phyloP scores from a whole-genome alignment of 495 filamentous ascomycete species.

The Annulohypoxylon bovei region DNA sequence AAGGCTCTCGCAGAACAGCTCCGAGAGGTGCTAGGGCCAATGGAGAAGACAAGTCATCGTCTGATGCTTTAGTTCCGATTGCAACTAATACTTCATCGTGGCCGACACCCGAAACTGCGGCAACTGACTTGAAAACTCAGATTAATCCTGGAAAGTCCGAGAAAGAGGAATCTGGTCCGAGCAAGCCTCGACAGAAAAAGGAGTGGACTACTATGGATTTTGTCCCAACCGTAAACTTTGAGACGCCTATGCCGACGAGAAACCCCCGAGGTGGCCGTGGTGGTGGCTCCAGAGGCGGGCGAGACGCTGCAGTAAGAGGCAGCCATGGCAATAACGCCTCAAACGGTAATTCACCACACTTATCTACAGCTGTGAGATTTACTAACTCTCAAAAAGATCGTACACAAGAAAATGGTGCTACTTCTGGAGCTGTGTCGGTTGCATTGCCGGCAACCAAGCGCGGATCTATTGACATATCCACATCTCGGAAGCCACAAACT shows the following conservation, averaged over 20 bases:
- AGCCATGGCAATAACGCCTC: conserved; percentile 40
- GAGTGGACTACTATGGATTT: conserved; percentile 78
- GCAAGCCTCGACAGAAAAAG: conserved; percentile 70
- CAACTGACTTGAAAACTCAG: conserved; percentile 60
- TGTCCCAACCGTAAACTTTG: conserved; percentile 81
- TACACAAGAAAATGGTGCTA: conserved; percentile 29
- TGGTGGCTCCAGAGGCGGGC: conserved; percentile 64
- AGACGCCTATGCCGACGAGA: conserved; percentile 77
- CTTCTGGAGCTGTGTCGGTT: conserved; percentile 21
- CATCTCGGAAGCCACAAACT: conserved; percentile 39
- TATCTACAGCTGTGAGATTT: background rate
- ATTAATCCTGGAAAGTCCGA: conserved; percentile 70
- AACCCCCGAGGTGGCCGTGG: conserved; percentile 66
- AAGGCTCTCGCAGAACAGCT: conserved; percentile 52
- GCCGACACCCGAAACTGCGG: conserved; percentile 88
- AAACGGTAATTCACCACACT: conserved; percentile 16
- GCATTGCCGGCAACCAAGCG: conserved; percentile 54
- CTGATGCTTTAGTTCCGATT: conserved; percentile 61
- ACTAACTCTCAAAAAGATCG: conserved; percentile 40
- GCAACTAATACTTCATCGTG: conserved; percentile 81
- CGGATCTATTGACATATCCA: conserved; percentile 55
- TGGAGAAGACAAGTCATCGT: conserved; percentile 50
- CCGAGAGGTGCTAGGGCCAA: conserved; percentile 62
- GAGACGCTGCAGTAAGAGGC: conserved; percentile 48
- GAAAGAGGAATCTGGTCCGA: conserved; percentile 67